Percentiles rank a stretch among this genome's conserved stretches.
These are phyloP conservation scores for Verticillium nubilum DNA, from an alignment of 2,329 filamentous ascomycete genomes.

Conservation along the genomic window DNA sequence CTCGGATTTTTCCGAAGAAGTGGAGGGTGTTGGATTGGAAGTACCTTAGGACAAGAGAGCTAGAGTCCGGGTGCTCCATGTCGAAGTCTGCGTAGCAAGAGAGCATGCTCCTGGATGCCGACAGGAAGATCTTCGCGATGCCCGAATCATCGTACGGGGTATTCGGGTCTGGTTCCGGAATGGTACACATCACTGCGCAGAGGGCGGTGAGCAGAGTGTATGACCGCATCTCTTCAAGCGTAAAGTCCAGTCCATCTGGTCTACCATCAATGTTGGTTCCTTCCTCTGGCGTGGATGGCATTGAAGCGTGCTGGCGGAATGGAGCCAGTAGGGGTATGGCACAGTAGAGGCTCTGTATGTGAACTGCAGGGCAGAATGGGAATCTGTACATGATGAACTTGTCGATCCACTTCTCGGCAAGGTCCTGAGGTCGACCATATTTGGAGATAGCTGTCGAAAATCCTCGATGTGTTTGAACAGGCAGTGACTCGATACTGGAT, in stretches of 20 bases:
- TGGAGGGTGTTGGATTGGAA: constrained; percentile 40
- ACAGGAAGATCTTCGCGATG: constrained; percentile 25
- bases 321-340: not conserved
- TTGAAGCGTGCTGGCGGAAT: not conserved
- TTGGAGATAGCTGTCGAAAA: not conserved
- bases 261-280: not conserved
- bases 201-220: constrained; percentile 35
- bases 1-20: constrained; percentile 32
- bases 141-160: constrained; percentile 30
- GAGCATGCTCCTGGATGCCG: constrained; percentile 30
- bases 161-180: constrained; percentile 32
- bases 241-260: not conserved
- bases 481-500: not conserved
- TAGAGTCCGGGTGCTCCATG: constrained; percentile 33
- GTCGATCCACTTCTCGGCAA: not conserved
- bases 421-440: not conserved
- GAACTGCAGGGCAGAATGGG: not conserved
- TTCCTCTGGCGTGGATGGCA: not conserved
- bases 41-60: constrained; percentile 36
- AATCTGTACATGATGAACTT: not conserved
- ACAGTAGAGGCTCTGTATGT: not conserved
- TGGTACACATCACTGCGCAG: constrained; percentile 26
- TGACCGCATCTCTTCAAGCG: constrained; percentile 9
- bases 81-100: constrained; percentile 32
- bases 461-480: not conserved